Evolutionary conservation across 2,329 filamentous ascomycete species (phyloP).

Genomic region (Bimuria novae-zelandiae): DNA sequence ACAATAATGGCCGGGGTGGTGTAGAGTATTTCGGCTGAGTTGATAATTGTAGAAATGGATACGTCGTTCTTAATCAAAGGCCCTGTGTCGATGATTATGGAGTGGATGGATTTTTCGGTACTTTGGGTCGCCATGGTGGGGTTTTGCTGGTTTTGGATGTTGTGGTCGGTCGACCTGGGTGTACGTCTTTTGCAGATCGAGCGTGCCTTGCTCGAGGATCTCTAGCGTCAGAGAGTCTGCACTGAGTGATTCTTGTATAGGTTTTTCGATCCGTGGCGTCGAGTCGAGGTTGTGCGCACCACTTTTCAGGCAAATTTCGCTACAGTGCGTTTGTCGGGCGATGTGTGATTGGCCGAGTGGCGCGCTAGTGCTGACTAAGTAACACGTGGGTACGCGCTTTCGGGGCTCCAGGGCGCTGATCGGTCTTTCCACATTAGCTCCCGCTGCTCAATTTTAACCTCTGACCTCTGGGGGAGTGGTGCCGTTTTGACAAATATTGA

Average conservation of each 20-base stretch:
- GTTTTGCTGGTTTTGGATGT: background rate
- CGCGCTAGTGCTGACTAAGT: constrained; percentile 10
- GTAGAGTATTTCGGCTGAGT: constrained; percentile 65
- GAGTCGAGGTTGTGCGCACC: constrained; percentile 18
- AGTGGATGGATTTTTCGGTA: constrained; percentile 71
- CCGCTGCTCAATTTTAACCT: constrained; percentile 15
- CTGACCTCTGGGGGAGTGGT: background rate
- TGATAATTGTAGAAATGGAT: constrained; percentile 77
- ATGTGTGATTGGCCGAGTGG: constrained; percentile 3
- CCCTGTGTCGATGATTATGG: constrained; percentile 86
- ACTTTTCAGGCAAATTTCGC: constrained; percentile 17
- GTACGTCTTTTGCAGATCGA: too few relatives aligned
- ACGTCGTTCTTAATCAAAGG: constrained; percentile 94
- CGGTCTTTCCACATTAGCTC: constrained; percentile 18
- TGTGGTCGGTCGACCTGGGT: background rate
- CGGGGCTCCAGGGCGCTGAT: background rate
- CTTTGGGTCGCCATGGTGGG: constrained; percentile 28
- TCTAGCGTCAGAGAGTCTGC: too few relatives aligned
- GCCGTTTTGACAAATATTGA: too few relatives aligned
- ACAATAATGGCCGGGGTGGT: constrained; percentile 84
- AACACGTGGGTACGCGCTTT: constrained; percentile 2
- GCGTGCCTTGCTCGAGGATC: too few relatives aligned
- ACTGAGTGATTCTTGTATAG: too few relatives aligned
- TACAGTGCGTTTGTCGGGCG: background rate
- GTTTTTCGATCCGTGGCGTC: constrained; percentile 9